Percentiles rank a stretch among this genome's conserved stretches.
phyloP scores from a whole-genome alignment of 164 flowering plant genomes.

The Kalanchoe fedtschenkoi region DNA sequence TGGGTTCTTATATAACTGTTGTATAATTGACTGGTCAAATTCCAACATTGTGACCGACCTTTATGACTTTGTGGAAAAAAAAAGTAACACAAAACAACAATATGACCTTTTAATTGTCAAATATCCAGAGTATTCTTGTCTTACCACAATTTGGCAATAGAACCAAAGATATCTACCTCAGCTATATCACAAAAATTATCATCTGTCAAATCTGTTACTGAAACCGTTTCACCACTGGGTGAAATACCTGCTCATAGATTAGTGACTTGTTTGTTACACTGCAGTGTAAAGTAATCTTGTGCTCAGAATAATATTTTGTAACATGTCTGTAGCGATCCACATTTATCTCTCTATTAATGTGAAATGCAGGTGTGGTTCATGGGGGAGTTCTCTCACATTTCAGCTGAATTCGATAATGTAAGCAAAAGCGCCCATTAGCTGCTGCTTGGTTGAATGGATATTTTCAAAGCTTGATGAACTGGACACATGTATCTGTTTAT shows the following conservation, averaged over 20 bases:
- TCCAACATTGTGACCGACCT: too few species aligned
- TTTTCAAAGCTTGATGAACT: not conserved
- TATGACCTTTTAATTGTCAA: too few species aligned
- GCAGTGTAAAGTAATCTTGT: not conserved
- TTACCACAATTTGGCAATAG: not conserved
- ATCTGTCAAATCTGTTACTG: not conserved
- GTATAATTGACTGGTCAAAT: too few species aligned
- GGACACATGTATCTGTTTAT: slow-evolving; percentile 2
- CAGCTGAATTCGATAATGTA: slow-evolving; percentile 75
- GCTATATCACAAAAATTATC: not conserved
- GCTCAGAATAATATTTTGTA: not conserved
- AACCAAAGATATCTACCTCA: not conserved
- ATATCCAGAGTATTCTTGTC: too few species aligned
- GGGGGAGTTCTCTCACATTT: slow-evolving; percentile 77
- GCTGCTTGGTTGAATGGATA: not conserved
- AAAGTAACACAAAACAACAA: too few species aligned
- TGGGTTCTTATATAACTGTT: too few species aligned
- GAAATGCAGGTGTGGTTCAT: slow-evolving; percentile 58
- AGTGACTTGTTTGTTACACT: not conserved
- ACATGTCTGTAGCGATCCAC: not conserved
- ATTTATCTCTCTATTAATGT: not conserved
- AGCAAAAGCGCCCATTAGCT: slow-evolving; percentile 18
- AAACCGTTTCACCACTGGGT: not conserved
- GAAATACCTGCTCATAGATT: not conserved
- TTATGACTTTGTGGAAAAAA: too few species aligned